Base-by-base conservation (phyloP, 2,329 filamentous ascomycete species). In the Hypocrella siamensis region DNA sequence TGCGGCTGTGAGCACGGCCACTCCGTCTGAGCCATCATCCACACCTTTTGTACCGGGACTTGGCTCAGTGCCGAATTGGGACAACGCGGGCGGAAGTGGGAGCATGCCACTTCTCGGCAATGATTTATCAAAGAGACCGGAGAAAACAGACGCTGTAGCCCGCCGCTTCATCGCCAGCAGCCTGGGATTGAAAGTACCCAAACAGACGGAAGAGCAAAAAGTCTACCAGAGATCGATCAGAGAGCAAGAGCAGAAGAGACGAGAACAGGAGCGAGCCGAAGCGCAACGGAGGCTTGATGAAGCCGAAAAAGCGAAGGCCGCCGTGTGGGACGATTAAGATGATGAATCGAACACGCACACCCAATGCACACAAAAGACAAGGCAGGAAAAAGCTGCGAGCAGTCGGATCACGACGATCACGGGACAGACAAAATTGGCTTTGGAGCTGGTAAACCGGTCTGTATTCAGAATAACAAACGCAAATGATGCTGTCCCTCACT, bases 91-190 rank as follows among this genome's bases (percentile, higher is more conserved):
- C 6, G 28, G 26, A 4, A 8, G 26, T 17, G 25, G 15, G 5
- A 26, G 18, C 11, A 17, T 26, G 19, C 25, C 32, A 7, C 24
- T 35, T 3, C 28, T 30, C 5, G 40, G 46, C 19, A 47, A 46
- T 11, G 41, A 44, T 5, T 19, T 40, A 8, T 29, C 37, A 3
- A 42, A 44, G 34, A 61, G 81, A 25, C 88, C 85, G 0, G 86
- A 93, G 57, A 98, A 93, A 63, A 92, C 86, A 39, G 92, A 92
- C 38, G 83, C 85, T 1, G 84, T 93, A 25, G 90, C 90, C 5
- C 72, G 80, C 38, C 67, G 90, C 36, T 67, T 98, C 70, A 96
- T 98, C 51, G 85, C 84, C 1, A 81, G 80, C 4, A 85, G 82
- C 1, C 59, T 96, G 41, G 90, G 90, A 1, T 70, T 94, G 33